A percentile compares a stretch with the other conserved stretches of the same genome.
phyloP scores from a whole-genome alignment of 345 rosid genomes.

The Dimocarpus longan region DNA sequence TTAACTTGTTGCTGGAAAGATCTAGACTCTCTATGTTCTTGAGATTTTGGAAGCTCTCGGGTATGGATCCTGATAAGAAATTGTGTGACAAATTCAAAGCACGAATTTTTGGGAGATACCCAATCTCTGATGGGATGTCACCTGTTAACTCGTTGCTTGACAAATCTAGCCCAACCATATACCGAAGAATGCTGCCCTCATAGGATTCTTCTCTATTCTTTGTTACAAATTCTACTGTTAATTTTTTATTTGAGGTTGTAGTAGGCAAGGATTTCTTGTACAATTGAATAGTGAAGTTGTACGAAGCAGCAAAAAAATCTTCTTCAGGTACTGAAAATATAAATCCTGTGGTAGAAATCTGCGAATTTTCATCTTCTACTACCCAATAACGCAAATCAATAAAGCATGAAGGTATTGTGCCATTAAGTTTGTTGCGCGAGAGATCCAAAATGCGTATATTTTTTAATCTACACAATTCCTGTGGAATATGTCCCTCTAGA shows the following conservation, averaged over 20 bases:
- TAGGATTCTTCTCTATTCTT: not conserved
- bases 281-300: not conserved
- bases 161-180: not conserved
- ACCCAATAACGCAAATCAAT: not conserved
- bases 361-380: not conserved
- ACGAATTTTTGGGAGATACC: not conserved
- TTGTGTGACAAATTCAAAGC: not conserved
- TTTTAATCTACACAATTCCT: not conserved
- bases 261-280: fast-evolving
- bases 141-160: not conserved
- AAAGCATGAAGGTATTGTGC: not conserved
- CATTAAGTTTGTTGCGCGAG: not conserved
- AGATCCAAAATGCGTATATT: not conserved
- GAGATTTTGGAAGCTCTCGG: not conserved
- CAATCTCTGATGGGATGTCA: not conserved
- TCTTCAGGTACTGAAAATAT: too few relatives aligned
- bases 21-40: not conserved
- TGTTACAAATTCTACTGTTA: not conserved
- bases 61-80: not conserved
- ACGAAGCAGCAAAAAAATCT: not conserved
- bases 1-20: not conserved
- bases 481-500: not conserved
- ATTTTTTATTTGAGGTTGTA: not conserved
- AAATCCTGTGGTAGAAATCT: too few relatives aligned
- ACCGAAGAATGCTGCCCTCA: not conserved